phyloP scores from a whole-genome alignment of 1,284 basidiomycete genomes.

The Ceratobasidium papillatum region DNA sequence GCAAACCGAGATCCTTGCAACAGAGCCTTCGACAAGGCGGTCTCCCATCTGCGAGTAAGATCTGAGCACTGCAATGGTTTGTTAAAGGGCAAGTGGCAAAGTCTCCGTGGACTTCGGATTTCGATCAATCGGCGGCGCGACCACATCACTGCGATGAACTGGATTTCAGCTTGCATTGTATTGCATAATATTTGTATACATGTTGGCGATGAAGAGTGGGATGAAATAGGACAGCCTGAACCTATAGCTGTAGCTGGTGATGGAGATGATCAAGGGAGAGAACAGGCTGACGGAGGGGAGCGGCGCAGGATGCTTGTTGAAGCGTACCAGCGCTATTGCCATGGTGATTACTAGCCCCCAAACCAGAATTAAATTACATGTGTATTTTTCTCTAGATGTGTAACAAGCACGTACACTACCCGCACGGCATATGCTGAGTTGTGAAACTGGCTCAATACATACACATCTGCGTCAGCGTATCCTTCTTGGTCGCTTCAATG shows the following conservation, averaged over 20 bases:
- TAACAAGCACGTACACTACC: no score
- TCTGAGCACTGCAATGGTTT: constrained; percentile 55
- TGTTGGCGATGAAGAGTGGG: not conserved
- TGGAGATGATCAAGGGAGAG: not conserved
- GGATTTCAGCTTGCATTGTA: constrained; percentile 53
- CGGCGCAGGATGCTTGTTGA: not conserved
- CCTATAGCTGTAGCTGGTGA: no score
- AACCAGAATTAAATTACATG: no score
- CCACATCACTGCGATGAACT: constrained; percentile 50
- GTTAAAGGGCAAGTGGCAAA: constrained; percentile 53
- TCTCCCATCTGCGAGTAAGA: constrained; percentile 50
- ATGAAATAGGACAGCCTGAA: not conserved
- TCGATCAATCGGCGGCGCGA: constrained; percentile 49
- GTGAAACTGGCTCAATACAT: no score
- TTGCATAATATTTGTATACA: constrained; percentile 42
- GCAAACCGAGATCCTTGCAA: constrained; percentile 49
- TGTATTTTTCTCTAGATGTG: no score
- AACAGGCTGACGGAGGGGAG: not conserved
- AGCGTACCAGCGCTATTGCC: not conserved
- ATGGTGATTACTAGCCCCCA: no score
- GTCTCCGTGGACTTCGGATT: constrained; percentile 50
- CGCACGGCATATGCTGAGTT: no score
- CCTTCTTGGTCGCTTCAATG: no score
- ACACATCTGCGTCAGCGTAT: no score
- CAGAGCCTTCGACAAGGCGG: constrained; percentile 50